A percentile compares a stretch with the other conserved stretches of the same genome.
Evolutionary conservation across 768 basidiomycete species (phyloP).

Genomic region (Phaeotremella fagi): DNA sequence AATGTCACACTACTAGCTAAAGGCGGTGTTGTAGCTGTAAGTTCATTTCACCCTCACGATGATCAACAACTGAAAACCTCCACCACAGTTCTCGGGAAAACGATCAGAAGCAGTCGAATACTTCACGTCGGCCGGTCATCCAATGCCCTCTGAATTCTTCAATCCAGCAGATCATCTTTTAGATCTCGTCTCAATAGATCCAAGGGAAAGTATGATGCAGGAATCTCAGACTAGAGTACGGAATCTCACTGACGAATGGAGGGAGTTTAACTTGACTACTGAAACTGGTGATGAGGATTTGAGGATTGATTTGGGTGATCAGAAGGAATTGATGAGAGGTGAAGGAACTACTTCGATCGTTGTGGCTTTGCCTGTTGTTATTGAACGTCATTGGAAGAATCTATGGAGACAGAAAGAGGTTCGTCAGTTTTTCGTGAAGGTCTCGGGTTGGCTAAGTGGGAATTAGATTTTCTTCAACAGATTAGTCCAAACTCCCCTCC

Average conservation of each 20-base stretch:
- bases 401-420: constrained; percentile 51
- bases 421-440: constrained; percentile 20
- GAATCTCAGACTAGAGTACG: constrained; percentile 22
- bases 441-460: constrained; percentile 25
- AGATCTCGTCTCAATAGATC: constrained; percentile 53
- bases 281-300: constrained; percentile 8
- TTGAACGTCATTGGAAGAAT: constrained; percentile 50
- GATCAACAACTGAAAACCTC: constrained; percentile 1
- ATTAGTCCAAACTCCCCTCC: constrained; percentile 31
- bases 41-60: constrained; percentile 1
- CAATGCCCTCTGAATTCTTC: constrained; percentile 48
- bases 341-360: constrained; percentile 45
- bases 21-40: constrained; percentile 40
- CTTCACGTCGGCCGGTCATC: constrained; percentile 47
- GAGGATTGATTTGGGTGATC: constrained; percentile 5
- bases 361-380: constrained; percentile 50
- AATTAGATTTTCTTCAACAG: constrained; percentile 34
- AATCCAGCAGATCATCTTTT: constrained; percentile 62
- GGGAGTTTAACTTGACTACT: neutral
- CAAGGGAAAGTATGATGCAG: constrained; percentile 24
- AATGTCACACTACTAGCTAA: constrained; percentile 48
- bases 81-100: constrained; percentile 33
- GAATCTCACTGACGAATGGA: constrained; percentile 21
- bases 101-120: constrained; percentile 43
- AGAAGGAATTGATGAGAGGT: constrained; percentile 21